A percentile compares a stretch with the other conserved stretches of the same genome.
phyloP scores from a whole-genome alignment of 768 basidiomycete genomes.

The Tephrocybe sp. region DNA sequence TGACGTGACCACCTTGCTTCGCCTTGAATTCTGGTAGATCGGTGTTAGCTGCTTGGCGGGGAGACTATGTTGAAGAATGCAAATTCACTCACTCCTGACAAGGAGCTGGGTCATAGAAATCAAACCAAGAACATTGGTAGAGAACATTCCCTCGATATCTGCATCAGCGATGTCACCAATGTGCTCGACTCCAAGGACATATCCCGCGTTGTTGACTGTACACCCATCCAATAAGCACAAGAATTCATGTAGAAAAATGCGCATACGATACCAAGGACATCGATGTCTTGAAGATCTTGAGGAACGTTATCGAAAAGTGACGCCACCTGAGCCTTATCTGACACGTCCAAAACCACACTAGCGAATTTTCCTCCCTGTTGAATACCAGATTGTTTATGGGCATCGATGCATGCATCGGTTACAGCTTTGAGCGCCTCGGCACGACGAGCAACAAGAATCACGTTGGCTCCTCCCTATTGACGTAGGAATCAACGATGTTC shows the following conservation, averaged over 20 bases:
- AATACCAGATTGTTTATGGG: slow-evolving; percentile 70
- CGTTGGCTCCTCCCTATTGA: slow-evolving; percentile 75
- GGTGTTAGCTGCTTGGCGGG: background rate
- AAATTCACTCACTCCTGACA: slow-evolving; percentile 43
- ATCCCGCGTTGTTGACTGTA: slow-evolving; percentile 73
- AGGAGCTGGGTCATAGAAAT: slow-evolving; percentile 80
- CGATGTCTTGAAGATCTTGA: slow-evolving; percentile 64
- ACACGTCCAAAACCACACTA: slow-evolving; percentile 73
- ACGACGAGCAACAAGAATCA: slow-evolving; percentile 82
- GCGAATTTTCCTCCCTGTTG: slow-evolving; percentile 78
- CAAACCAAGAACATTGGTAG: slow-evolving; percentile 80
- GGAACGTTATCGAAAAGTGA: slow-evolving; percentile 72
- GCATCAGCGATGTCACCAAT: slow-evolving; percentile 77
- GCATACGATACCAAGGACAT: slow-evolving; percentile 68
- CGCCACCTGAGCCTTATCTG: slow-evolving; percentile 70
- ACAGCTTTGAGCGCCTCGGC: slow-evolving; percentile 70
- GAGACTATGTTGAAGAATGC: background rate
- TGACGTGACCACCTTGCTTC: slow-evolving; percentile 80
- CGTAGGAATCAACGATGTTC: background rate
- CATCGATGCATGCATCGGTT: slow-evolving; percentile 59
- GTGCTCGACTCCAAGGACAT: slow-evolving; percentile 83
- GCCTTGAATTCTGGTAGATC: slow-evolving; percentile 66
- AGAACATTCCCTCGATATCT: slow-evolving; percentile 83
- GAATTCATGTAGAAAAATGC: background rate
- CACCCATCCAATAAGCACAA: background rate